These are phyloP conservation scores for Penicillium maclennaniae DNA, from an alignment of 495 filamentous ascomycete genomes.

Conservation along the genomic window DNA sequence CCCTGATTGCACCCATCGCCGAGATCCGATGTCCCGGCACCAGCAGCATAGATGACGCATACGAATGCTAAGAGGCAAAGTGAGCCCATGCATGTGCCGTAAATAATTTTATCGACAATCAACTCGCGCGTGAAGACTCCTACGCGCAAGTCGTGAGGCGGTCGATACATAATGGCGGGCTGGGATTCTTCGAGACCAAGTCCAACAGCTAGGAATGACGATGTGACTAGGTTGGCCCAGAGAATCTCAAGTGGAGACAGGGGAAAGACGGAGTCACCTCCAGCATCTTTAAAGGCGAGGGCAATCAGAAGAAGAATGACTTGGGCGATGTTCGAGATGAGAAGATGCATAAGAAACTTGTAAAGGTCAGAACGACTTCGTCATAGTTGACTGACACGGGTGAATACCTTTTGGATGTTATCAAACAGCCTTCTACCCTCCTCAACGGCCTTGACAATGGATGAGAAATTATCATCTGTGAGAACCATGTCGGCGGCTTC, in stretches of 20 bases:
- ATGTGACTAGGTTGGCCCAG: slow-evolving; percentile 78
- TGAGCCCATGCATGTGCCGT: slow-evolving; percentile 65
- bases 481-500: slow-evolving; percentile 83
- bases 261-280: slow-evolving; percentile 66
- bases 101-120: slow-evolving; percentile 68
- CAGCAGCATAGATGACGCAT: slow-evolving; percentile 62
- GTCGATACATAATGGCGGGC: slow-evolving; percentile 64
- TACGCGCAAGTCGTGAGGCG: slow-evolving; percentile 61
- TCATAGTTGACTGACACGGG: neutral
- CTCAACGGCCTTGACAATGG: slow-evolving; percentile 67
- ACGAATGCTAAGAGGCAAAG: slow-evolving; percentile 66
- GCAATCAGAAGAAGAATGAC: slow-evolving; percentile 68
- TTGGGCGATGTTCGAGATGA: slow-evolving; percentile 71
- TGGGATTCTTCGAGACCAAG: slow-evolving; percentile 67
- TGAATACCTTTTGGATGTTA: slow-evolving; percentile 66
- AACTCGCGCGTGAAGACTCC: slow-evolving; percentile 72
- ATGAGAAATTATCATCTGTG: slow-evolving; percentile 84
- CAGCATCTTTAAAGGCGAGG: slow-evolving; percentile 64
- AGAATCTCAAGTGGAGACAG: slow-evolving; percentile 71
- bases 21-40: slow-evolving; percentile 54
- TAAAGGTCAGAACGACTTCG: neutral
- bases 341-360: slow-evolving; percentile 65
- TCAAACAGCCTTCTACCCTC: slow-evolving; percentile 73
- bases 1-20: slow-evolving; percentile 63
- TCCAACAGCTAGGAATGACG: slow-evolving; percentile 70